Evolutionary conservation across 2,329 filamentous ascomycete species (phyloP), one percentile per base, ranked within the genome.

Genomic region (Septoria linicola): DNA sequence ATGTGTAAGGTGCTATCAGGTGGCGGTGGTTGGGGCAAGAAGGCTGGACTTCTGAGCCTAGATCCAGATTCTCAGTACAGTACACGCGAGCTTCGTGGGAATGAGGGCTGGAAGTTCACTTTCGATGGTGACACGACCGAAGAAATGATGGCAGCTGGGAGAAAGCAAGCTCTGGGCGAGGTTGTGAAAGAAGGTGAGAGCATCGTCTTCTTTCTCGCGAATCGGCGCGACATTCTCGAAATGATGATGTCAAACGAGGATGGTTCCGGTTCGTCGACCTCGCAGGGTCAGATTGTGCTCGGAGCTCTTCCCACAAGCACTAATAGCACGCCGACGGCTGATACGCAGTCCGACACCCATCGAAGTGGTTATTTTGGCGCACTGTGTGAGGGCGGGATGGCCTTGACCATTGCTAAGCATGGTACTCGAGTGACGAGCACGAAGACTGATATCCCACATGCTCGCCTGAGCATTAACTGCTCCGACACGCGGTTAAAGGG

Each of bases 1-100:
- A 63, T 80, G n/a, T 70, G 73, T 59, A 71, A 70, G 46, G 69
- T 74, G 78, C 80, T 91, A 57, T 90, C 87, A 62, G 89, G 89
- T 3, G 89, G 89, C 39, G 89, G 89, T 35, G 89, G 89, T 16
- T 95, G 89, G 89, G 89, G 89, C 13, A 75, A 80, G 49, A 93
- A 92, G 67, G 83, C 86, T 61, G 89, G 89, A 0, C 73, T 95
- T 0, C 72, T 95, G 2, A 89, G 88, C 4, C 76, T 95, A 3
- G 88, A 93, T 63, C 87, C 89, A 3, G 79, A 88, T 58, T 77
- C 74, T 13, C 74, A 68, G 16, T 80, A 80, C 60, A 72, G 70
- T n/a, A 60, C 72, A 14, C 65, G 74, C 6, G 75, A 78, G 32
- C 72, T 81, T 27, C 76, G 80, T 16, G 72, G 76, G 44, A 73